Base-by-base conservation (phyloP, 164 flowering plant genomes). In the Dillenia turbinata region DNA sequence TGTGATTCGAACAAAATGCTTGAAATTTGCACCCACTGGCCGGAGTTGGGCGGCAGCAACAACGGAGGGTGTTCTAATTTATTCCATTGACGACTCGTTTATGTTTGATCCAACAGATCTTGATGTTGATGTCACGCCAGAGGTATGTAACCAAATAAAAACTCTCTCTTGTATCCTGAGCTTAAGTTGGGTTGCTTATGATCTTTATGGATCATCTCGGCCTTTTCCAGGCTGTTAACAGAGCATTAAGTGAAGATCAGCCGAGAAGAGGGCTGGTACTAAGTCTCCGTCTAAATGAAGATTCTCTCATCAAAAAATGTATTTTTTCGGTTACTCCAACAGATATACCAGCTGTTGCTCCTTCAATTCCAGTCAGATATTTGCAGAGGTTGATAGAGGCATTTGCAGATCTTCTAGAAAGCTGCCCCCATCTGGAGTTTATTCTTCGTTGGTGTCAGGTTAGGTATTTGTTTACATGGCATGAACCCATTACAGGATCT, bases 41-140 rank as follows among this genome's bases (percentile, higher is more conserved):
- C 75, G 99, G 46, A 79, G 77, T 66, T 94, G 92, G 88, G 89
- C 89, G 47, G 99, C 99, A 19, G 95, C 99, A 69, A 94, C 99
- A 69, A 94, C 99, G n/a, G 99, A 94, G 68, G 97, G 99, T 10
- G 99, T 94, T 56, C 72, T 91, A 40, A 64, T 89, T 61, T 94
- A 87, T 72, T 88, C 99, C 53, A 80, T 92, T 43, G 99, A 91
- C 59, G 97, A 94, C 10, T 82, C 93, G 10, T 85, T 91, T 53
- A 78, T 91, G 49, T 94, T 94, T 69, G 96, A 94, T 71, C 99
- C 99, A n/a, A 85, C 93, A 53, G 99, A 94, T 79, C 96, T 94
- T 33, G 97, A 91, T 70, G 83, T 94, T 11, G 96, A 94, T 75
- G 89, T 94, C 48, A 94, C 97, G 61, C 97, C 97, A 11, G 96